Base-by-base conservation (phyloP, 2,329 filamentous ascomycete genomes). In the Aschersonia sp. region DNA sequence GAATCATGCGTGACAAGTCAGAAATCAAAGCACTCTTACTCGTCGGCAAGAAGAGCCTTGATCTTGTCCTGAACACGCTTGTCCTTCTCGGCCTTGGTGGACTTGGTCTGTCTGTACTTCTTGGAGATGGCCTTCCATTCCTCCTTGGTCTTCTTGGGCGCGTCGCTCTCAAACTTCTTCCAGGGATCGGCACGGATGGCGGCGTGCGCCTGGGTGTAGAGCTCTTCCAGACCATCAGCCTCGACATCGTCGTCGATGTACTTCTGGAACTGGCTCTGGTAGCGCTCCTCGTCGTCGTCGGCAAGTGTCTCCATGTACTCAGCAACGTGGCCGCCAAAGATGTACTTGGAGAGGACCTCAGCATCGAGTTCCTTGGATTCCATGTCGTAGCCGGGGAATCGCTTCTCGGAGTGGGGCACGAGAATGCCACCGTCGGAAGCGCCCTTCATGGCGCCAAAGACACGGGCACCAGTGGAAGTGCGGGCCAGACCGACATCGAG, bases 301-400 rank as follows among this genome's bases (percentile, higher is more conserved):
- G 92, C 92, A 56, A 98, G 86, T 51, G 84, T 92, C 84, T 98
- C 92, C 92, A 98, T 98, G 83, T 98, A 98, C 82, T 98, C 92
- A 60, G 90, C 89, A 56, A 98, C 87, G 81, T 98, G 92, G 53
- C 92, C 90, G 66, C 79, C 92, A 72, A 87, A 90, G 79, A 98
- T 98, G 84, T 98, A 98, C 79, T 89, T 94, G 80, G 90, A 88
- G 67, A 98, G 87, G 59, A 81, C 84, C 71, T 98, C 92, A 63
- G 88, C 80, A 63, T 98, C 92, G 63, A 98, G 87, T 81, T 97
- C 90, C 84, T 98, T 89, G 70, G 75, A 73, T 78, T 98, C 92
- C 32, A 95, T 86, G 69, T 98, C 92, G 83, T 76, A 98, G 64
- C 92, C 92, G 63, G 92, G 92, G 87, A 98, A 98, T 63, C 92